A percentile compares a stretch with the other conserved stretches of the same genome.
Evolutionary conservation across 176 grass and related monocot genomes (phyloP).

Genomic region (Lolium perenne): DNA sequence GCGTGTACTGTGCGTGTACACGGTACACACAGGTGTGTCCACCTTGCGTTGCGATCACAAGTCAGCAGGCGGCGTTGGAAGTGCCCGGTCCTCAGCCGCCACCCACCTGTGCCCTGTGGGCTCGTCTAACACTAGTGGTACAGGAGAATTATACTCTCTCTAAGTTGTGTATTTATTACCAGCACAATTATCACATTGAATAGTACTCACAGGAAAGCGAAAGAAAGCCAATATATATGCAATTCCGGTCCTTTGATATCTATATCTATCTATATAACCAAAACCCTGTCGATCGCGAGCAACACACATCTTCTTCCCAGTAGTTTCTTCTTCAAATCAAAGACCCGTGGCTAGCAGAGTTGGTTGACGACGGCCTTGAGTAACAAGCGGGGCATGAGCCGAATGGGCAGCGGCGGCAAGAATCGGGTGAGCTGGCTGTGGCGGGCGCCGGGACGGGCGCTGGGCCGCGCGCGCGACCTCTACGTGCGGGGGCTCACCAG

Average conservation of each 20-base stretch:
- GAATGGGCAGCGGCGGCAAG: conserved; percentile 33
- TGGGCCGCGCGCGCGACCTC: conserved; percentile 63
- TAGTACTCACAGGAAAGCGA: neutral
- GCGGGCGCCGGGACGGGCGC: conserved; percentile 42
- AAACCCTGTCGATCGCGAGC: neutral
- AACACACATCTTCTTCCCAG: neutral
- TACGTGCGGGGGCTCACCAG: conserved; percentile 65
- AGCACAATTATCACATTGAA: neutral
- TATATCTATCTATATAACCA: conserved; percentile 1
- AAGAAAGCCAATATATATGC: neutral
- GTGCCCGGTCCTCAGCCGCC: neutral
- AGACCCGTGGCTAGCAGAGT: neutral
- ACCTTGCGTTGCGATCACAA: neutral
- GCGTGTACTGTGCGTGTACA: neutral
- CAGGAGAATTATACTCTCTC: neutral
- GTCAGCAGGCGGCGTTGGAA: neutral
- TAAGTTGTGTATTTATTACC: neutral
- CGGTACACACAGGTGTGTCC: neutral
- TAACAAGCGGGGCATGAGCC: conserved; percentile 16
- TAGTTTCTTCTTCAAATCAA: neutral
- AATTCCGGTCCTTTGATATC: neutral
- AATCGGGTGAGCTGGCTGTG: conserved; percentile 52
- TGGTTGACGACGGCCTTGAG: no score
- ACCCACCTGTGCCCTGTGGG: neutral
- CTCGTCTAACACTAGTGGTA: neutral